Conservation (phyloP, 2,329 filamentous ascomycete species). For the Pseudovirgaria hyperparasitica region DNA sequence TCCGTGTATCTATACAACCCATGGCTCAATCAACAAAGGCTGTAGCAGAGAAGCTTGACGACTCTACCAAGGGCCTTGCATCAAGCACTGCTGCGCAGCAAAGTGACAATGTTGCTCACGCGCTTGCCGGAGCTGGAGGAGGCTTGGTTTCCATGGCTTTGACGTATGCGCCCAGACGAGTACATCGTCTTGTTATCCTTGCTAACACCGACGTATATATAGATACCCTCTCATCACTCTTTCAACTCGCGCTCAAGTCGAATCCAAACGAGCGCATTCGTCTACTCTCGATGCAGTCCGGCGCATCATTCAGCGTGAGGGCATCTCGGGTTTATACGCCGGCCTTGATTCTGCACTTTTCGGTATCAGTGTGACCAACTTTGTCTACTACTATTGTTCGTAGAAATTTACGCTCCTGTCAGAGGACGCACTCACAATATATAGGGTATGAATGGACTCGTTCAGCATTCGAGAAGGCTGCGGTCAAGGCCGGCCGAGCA, state of each 20-base stretch:
- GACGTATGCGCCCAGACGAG: slow-evolving; percentile 51
- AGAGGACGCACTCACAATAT: slow-evolving; percentile 2
- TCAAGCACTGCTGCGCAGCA: slow-evolving; percentile 60
- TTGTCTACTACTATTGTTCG: slow-evolving; percentile 95
- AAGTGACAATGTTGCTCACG: slow-evolving; percentile 94
- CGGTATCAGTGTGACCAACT: slow-evolving; percentile 97
- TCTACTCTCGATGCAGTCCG: slow-evolving; percentile 72
- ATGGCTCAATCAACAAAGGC: slow-evolving; percentile 20
- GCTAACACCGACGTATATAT: slow-evolving; percentile 5
- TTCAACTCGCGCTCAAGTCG: slow-evolving; percentile 93
- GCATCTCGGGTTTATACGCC: slow-evolving; percentile 76
- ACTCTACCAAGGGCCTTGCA: slow-evolving; percentile 22
- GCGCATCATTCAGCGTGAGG: slow-evolving; percentile 83
- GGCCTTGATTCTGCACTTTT: slow-evolving; percentile 90
- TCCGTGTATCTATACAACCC: too few species aligned
- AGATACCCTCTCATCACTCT: slow-evolving; percentile 95
- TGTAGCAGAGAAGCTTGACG: slow-evolving; percentile 20
- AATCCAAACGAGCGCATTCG: slow-evolving; percentile 83
- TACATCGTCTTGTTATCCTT: background rate
- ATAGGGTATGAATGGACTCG: slow-evolving; percentile 90
- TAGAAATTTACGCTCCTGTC: slow-evolving; percentile 1
- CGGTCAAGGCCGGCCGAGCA: slow-evolving; percentile 56
- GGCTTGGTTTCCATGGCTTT: slow-evolving; percentile 91
- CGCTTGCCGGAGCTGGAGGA: slow-evolving; percentile 82
- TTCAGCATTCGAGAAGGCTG: slow-evolving; percentile 69